phyloP scores from a whole-genome alignment of 192 early-diverging fungal species.

The Mortierella claussenii region DNA sequence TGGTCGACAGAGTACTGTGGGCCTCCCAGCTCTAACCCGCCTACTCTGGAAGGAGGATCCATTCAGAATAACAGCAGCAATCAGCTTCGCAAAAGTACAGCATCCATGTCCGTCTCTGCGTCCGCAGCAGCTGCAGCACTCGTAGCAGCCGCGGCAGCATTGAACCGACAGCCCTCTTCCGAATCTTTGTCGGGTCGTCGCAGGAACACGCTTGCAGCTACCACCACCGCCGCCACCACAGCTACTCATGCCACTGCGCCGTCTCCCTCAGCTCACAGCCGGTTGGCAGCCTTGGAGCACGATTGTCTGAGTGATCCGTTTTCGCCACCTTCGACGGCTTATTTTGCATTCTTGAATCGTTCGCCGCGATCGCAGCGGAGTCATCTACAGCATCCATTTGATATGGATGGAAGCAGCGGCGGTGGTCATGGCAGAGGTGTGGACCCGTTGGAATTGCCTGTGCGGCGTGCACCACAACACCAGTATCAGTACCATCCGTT shows the following conservation, averaged over 20 bases:
- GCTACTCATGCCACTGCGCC: background rate
- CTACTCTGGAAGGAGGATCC: too few species aligned
- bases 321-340: slow-evolving; percentile 43
- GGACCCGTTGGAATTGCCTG: slow-evolving; percentile 32
- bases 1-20: slow-evolving; percentile 51
- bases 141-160: slow-evolving; percentile 1
- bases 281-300: slow-evolving; percentile 10
- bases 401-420: slow-evolving; percentile 14
- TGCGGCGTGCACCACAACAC: background rate
- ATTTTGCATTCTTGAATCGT: slow-evolving; percentile 45
- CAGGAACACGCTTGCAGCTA: slow-evolving; percentile 17
- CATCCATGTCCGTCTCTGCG: background rate
- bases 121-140: background rate
- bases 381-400: slow-evolving; percentile 32
- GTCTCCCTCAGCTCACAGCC: background rate
- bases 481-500: background rate
- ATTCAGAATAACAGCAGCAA: too few species aligned
- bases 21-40: background rate
- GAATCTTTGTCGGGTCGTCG: slow-evolving; percentile 19
- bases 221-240: slow-evolving; percentile 1
- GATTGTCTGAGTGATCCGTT: slow-evolving; percentile 36
- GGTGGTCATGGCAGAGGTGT: background rate
- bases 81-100: background rate
- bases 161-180: background rate
- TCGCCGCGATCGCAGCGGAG: slow-evolving; percentile 23